Base-by-base conservation (phyloP, 2,329 filamentous ascomycete genomes). In the Pyrenophora seminiperda region DNA sequence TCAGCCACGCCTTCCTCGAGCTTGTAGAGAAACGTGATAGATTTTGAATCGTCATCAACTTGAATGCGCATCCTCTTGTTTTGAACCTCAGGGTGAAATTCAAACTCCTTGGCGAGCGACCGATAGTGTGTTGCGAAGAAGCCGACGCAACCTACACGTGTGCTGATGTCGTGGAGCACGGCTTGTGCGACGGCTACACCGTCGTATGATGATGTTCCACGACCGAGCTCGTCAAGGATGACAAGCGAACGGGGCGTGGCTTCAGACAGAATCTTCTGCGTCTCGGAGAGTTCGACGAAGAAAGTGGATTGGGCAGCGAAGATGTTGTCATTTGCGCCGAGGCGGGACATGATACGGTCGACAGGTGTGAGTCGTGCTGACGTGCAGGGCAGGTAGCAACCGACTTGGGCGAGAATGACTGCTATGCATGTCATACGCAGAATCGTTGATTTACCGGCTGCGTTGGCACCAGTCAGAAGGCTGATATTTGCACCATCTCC, bases 111-210 rank as follows among this genome's bases (percentile, higher is more conserved):
- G 0, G 93, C 92, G 0, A 99, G 83, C 2, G 89, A 94, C 71
- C 97, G 94, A 74, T 99, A 99, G 68, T 99, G 94, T 0, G 94
- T 99, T 0, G 94, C 94, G 66, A 99, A 99, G 82, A 96, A 97
- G 29, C 94, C 94, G 2, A 96, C 78, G 43, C 93, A 96, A 42
- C 94, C 94, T 43, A 97, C 89, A 63, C 97, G 91, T 3, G 90
- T 90, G 6, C 93, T 92, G 13, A 97, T 84, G 62, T 99, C 93
- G 70, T 99, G 94, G n/a, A 99, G 82, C 0, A 99, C 94, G 1
- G 94, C 91, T 73, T 99, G 93, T 0, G 94, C 94, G 3, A 99
- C 94, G 0, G 94, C 93, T 1, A 99, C 91, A 59, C 94, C 94
- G 63, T 99, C 94, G 71, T 97, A 97, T 24, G 90, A 96, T 52